Evolutionary conservation across 805 yeast genomes (phyloP), one percentile per base, ranked within the genome.

Genomic region (Candida verbasci): DNA sequence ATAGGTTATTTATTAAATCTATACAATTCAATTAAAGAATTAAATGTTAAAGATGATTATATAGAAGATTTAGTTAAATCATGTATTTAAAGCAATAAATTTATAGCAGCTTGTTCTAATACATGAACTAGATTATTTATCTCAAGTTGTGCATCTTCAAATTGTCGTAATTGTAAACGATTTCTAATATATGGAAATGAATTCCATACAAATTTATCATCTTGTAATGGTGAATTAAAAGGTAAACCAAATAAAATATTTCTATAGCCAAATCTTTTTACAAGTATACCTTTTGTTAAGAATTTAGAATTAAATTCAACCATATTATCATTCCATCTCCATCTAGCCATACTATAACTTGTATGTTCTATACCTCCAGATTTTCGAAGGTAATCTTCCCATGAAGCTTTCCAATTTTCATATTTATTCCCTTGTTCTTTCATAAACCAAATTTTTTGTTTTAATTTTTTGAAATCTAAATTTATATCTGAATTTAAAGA

Each of bases 181-280:
- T 88, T 95, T 42, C 94, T 70, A 2, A 88, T 71, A 4, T 74
- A 73, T 0, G 97, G 96, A 52, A 84, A 87, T 2, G 84, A 70
- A 58, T 80, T 78, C 72, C 82, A 74, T 26, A 72, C 63, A 41
- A 61, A 68, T 10, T 58, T 58, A 9, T 50, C 52, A 6, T 37
- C 21, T 9, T 14, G 11, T 3, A 67, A 67, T 0, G 87, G 86
- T 5, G 78, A 74, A 50, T 70, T 62, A 34, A 70, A 52, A 32
- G 84, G 78, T 6, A 84, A 82, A 0, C 96, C 96, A 55, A 77
- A 77, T 4, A 88, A 47, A 1, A 71, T 53, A 49, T 86, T 88
- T 48, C 71, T 68, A 52, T 76, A 83, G 65, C 89, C 88, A 11
- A 76, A 65, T 24, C 95, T 68, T 1, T 74, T 47, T 4, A 29